Percentiles rank a stretch among this genome's conserved stretches.
phyloP scores from a whole-genome alignment of 306 rosid species.

The Glycine latifolia region DNA sequence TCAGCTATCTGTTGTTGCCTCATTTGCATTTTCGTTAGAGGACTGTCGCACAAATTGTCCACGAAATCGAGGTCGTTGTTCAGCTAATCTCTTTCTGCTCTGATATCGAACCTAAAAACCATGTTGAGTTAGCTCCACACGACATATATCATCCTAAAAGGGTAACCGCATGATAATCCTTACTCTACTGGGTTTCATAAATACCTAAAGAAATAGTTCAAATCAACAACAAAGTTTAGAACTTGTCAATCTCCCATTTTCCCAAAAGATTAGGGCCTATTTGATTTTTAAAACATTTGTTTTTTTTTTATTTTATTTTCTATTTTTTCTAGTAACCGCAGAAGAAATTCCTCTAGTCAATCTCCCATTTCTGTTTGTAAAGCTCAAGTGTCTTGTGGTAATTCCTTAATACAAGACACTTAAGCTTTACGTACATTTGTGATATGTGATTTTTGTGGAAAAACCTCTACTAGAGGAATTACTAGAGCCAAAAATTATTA shows the following conservation, averaged over 20 bases:
- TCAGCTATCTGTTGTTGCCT: constrained; percentile 63
- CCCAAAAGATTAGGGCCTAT: neutral
- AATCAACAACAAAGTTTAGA: constrained; percentile 2
- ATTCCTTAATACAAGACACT: neutral
- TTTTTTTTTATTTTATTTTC: neutral
- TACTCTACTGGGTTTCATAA: constrained; percentile 11
- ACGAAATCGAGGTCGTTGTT: constrained; percentile 73
- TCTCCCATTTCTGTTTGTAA: too few relatives aligned
- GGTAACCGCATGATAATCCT: neutral
- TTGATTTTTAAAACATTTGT: neutral
- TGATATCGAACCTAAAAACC: constrained; percentile 74
- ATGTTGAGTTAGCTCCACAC: constrained; percentile 34
- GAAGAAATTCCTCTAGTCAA: neutral
- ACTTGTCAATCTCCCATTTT: neutral
- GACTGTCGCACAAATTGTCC: constrained; percentile 78
- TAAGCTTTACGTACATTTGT: neutral
- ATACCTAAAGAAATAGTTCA: neutral
- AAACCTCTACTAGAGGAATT: too few relatives aligned
- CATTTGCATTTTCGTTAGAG: constrained; percentile 57
- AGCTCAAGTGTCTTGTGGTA: too few relatives aligned
- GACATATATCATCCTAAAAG: constrained; percentile 14
- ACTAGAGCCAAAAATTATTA: too few relatives aligned
- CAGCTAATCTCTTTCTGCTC: constrained; percentile 76
- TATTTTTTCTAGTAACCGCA: neutral
- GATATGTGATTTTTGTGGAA: neutral